phyloP scores from a whole-genome alignment of 352 stramenopile genomes.

The Globisporangium paddicum region DNA sequence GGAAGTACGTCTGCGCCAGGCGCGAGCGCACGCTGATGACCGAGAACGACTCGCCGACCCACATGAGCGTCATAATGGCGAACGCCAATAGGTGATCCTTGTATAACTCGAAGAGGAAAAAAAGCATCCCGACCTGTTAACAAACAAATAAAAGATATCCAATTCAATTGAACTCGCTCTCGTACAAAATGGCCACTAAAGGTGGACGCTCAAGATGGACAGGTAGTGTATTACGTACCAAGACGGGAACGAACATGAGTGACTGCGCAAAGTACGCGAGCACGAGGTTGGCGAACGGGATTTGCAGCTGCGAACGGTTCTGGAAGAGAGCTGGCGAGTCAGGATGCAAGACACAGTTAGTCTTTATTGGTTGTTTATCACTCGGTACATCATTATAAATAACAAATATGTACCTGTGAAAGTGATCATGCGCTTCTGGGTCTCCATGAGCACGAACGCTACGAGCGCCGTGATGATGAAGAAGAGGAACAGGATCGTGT shows the following conservation, averaged over 20 bases:
- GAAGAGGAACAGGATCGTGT: conserved; percentile 92
- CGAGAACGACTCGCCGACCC: conserved; percentile 88
- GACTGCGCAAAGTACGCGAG: conserved; percentile 89
- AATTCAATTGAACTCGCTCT: not conserved
- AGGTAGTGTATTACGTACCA: conserved; percentile 38
- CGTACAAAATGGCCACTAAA: not conserved
- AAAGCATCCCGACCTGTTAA: conserved; percentile 89
- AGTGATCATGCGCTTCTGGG: conserved; percentile 90
- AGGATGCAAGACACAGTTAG: not conserved
- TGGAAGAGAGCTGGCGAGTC: conserved; percentile 72
- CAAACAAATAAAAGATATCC: not conserved
- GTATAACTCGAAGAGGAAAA: conserved; percentile 96
- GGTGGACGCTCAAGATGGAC: not conserved
- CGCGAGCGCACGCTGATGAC: conserved; percentile 81
- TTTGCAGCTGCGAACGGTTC: conserved; percentile 60
- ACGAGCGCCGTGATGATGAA: conserved; percentile 92
- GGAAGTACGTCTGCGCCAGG: conserved; percentile 80
- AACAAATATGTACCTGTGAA: conserved; percentile 61
- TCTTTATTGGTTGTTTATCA: not conserved
- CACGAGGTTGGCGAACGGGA: conserved; percentile 75
- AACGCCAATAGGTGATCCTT: conserved; percentile 90
- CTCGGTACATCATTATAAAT: not conserved
- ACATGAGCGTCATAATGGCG: conserved; percentile 86
- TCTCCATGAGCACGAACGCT: conserved; percentile 91
- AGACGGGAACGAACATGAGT: conserved; percentile 92